Evolutionary conservation across 345 rosid genomes (phyloP).

Genomic region (Brassica cretica): DNA sequence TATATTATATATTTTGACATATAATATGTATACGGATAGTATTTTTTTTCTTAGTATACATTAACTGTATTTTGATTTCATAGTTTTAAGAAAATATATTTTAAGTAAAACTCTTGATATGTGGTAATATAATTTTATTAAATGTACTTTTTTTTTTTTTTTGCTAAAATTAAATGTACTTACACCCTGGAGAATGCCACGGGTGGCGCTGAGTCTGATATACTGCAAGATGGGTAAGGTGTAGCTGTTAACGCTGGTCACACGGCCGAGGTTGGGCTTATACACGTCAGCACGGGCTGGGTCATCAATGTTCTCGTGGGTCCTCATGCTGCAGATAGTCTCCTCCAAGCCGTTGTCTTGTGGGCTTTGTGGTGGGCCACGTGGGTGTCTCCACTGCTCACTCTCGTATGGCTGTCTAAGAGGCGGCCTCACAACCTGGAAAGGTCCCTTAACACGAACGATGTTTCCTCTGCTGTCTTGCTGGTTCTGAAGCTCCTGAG

Average conservation of each 20-base stretch:
- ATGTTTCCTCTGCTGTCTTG: slow-evolving; percentile 59
- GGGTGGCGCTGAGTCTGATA: slow-evolving; percentile 62
- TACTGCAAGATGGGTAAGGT: slow-evolving; percentile 61
- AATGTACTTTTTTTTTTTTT: slow-evolving; percentile 11
- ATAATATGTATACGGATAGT: not conserved
- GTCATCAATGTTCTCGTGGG: slow-evolving; percentile 60
- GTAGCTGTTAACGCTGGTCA: slow-evolving; percentile 53
- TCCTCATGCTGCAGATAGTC: slow-evolving; percentile 66
- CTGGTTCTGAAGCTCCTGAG: slow-evolving; percentile 49
- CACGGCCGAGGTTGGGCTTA: slow-evolving; percentile 57
- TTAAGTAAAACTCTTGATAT: not conserved
- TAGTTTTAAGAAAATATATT: not conserved
- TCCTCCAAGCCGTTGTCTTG: slow-evolving; percentile 69
- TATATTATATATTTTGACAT: not conserved
- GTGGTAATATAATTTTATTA: not conserved
- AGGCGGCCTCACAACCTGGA: slow-evolving; percentile 55
- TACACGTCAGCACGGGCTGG: slow-evolving; percentile 61
- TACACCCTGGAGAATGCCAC: slow-evolving; percentile 39
- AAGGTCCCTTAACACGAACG: slow-evolving; percentile 52
- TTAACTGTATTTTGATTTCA: not conserved
- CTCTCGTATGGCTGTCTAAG: slow-evolving; percentile 37
- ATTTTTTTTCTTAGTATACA: not conserved
- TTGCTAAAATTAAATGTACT: slow-evolving; percentile 2
- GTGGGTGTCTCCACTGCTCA: slow-evolving; percentile 34
- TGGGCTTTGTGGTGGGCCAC: slow-evolving; percentile 21